Evolutionary conservation across 169 alveolate genomes (phyloP).

Genomic region (Plasmodium malariae): DNA sequence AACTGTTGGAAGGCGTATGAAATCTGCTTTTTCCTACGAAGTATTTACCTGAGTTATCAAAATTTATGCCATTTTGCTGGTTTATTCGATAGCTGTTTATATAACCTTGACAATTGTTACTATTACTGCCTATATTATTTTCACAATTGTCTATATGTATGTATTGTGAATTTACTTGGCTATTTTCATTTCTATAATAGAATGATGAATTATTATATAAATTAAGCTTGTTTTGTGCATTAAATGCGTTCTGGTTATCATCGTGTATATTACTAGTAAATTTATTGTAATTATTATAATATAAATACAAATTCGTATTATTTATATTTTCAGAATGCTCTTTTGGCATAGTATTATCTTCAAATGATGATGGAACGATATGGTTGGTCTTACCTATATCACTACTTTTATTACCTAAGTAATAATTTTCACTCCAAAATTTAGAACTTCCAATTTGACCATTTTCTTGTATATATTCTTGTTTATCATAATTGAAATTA

Average conservation of each 20-base stretch:
- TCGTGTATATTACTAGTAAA: background rate
- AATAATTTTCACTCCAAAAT: slow-evolving; percentile 4
- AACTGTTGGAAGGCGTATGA: slow-evolving; percentile 11
- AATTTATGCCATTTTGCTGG: slow-evolving; percentile 3
- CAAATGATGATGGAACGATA: background rate
- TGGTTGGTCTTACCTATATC: background rate
- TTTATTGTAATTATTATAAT: slow-evolving; percentile 4
- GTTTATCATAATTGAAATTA: background rate
- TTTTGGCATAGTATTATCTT: background rate
- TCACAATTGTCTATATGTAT: background rate
- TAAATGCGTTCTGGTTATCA: slow-evolving; percentile 3
- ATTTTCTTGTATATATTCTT: slow-evolving; percentile 11
- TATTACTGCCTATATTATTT: background rate
- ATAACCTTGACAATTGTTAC: background rate
- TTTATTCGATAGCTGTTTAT: slow-evolving; percentile 3
- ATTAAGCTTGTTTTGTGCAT: background rate
- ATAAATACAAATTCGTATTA: background rate
- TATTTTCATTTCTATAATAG: background rate
- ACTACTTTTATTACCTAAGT: slow-evolving; percentile 1
- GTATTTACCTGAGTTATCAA: background rate
- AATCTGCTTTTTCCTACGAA: background rate
- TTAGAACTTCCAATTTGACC: background rate
- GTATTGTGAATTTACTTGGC: background rate
- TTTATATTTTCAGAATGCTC: background rate
- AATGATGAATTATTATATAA: background rate